Evolutionary conservation across 768 basidiomycete species (phyloP), one percentile per base, ranked within the genome.

Genomic region (Atractiella rhizophila): DNA sequence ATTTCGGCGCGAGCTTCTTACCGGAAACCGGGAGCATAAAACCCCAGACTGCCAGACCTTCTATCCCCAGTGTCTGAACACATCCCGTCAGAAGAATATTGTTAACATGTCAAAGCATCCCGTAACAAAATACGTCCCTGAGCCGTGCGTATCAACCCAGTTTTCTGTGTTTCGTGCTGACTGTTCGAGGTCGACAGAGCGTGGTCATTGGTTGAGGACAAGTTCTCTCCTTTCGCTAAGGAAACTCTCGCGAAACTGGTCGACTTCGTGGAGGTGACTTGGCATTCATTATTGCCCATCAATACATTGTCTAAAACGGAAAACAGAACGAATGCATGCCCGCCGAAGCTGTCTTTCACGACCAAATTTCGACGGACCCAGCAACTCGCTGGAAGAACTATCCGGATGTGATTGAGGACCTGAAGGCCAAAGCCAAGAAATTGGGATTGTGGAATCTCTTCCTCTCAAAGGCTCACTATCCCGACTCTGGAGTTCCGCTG

Each of bases 361-460:
- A 72, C 1, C 83, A 88, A 56, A 54, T 98, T 31, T 79, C 88
- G 3, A 60, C 61, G 33, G 76, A 85, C 56, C 70, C 70, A 2
- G 68, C 55, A 44, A 64, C 62, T 51, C 71, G 81, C 38, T 96
- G 88, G 88, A 68, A 76, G 61, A 75, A 74, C 8, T 64, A 81
- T 50, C 70, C 83, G 23, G 74, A 76, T 2, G 60, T 91, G 48
- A 63, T 88, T 41, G 74, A 70, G 49, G 75, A 78, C 41, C 68
- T 98, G 49, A 91, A 96, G 63, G 65, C 54, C 46, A 81, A 77
- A 58, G 91, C 88, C 0, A 79, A 74, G 62, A 68, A 70, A 54
- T 69, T 73, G 21, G 91, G 91, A 3, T 66, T 98, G 28, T 98
- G 91, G 91, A 96, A 96, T 56, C 66, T 98, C 28, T 96, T 94